Conservation (phyloP, 495 filamentous ascomycete genomes). For the Tuber microsphaerosporum region DNA sequence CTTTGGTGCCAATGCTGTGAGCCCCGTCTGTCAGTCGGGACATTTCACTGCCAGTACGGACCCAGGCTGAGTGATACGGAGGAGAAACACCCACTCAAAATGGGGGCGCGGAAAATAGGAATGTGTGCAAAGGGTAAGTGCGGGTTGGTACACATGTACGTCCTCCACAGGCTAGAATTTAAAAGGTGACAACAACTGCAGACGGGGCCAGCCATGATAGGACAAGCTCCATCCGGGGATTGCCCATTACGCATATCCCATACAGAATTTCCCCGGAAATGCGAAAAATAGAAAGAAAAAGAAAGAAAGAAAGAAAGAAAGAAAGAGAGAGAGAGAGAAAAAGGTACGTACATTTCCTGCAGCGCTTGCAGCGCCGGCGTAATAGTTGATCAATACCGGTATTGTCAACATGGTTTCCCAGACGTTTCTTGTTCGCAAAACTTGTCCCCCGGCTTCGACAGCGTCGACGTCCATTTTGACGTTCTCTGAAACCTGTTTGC, state of each 20-base stretch:
- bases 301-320: not conserved
- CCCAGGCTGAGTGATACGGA: not conserved
- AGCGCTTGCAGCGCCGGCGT: not conserved
- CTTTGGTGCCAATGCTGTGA: constrained; percentile 11
- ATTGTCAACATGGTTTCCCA: not conserved
- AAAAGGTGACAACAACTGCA: constrained; percentile 36
- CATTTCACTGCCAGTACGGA: not conserved
- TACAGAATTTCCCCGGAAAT: constrained; percentile 20
- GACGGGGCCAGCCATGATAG: constrained; percentile 36
- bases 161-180: constrained; percentile 35
- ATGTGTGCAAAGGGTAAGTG: constrained; percentile 35
- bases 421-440: not conserved
- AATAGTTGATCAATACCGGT: not conserved
- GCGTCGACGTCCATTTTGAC: not conserved
- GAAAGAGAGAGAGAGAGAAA: no score
- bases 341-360: not conserved
- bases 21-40: not conserved
- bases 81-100: not conserved
- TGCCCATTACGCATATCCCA: constrained; percentile 17
- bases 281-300: constrained; percentile 29
- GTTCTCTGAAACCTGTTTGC: not conserved
- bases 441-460: not conserved
- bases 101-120: constrained; percentile 18
- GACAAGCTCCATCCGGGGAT: constrained; percentile 14
- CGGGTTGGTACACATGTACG: constrained; percentile 38